Conservation (phyloP, 2,329 filamentous ascomycete genomes). For the Hypoxylon rubiginosum region DNA sequence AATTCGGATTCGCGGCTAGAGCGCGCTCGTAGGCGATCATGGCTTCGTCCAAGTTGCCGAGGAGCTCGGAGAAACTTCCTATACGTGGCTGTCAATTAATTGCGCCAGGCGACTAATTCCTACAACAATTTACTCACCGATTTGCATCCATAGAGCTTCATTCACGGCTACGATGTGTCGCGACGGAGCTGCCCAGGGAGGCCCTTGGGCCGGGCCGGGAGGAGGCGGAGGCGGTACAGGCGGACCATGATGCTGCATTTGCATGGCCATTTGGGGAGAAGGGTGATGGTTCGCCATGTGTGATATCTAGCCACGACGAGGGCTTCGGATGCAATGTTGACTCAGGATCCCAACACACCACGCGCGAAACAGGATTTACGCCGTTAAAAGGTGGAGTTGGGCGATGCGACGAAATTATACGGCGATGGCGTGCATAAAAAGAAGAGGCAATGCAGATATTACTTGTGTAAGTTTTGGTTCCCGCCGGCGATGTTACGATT, state of each 20-base stretch:
- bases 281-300: conserved; percentile 83
- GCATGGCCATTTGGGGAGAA: conserved; percentile 82
- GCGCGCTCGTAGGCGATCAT: conserved; percentile 93
- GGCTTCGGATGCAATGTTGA: conserved; percentile 15
- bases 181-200: conserved; percentile 71
- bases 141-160: conserved; percentile 90
- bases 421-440: conserved; percentile 19
- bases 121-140: conserved; percentile 74
- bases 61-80: conserved; percentile 89
- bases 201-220: conserved; percentile 67
- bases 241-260: conserved; percentile 75
- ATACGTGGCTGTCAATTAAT: conserved; percentile 43
- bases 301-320: conserved; percentile 10
- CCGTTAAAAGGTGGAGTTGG: conserved; percentile 22
- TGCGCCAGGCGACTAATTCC: conserved; percentile 1
- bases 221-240: conserved; percentile 71
- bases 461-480: neutral
- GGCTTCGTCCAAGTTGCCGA: conserved; percentile 90
- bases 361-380: conserved; percentile 15
- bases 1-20: conserved; percentile 87
- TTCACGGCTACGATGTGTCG: conserved; percentile 85
- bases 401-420: conserved; percentile 22
- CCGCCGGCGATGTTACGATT: neutral
- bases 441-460: neutral
- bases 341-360: conserved; percentile 3